Base-by-base conservation (phyloP, 805 yeast genomes). In the Candida michaelii region DNA sequence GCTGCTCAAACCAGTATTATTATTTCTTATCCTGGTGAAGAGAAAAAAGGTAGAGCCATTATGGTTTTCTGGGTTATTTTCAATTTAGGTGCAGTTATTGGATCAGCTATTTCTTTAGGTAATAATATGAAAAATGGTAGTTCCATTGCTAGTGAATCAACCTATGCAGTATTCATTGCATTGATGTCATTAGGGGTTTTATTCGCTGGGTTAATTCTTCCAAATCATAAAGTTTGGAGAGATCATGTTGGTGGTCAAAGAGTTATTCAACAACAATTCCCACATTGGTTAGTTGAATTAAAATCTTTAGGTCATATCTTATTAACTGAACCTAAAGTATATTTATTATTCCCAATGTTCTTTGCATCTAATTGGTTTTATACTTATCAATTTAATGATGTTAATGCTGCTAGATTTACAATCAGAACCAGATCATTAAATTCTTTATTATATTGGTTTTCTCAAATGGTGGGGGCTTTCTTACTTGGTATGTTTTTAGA, bases 331-430 rank as follows among this genome's bases (percentile, higher is more conserved):
- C 77, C 77, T 36, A 65, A 61, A 55, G 73, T 80, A 39, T 54
- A 72, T 36, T 57, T 74, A 18, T 52, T 79, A 56, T 74, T 81
- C 69, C 85, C 85, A 33, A 71, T 78, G 76, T 80, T 80, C 57
- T 74, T 77, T 50, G 71, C 82, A 21, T 77, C 85, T 27, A 80
- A 80, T 65, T 80, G 81, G 81, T 80, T 79, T 65, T 79, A 79
- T 67, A 76, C 84, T 35, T 80, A 80, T 59, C 83, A 80, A 60
- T 79, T 76, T 53, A 78, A 79, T 56, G 79, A 75, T 45, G 67
- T 73, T 59, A 80, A 80, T 55, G 76, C 74, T 30, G 76, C 74
- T 15, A 63, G 74, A 37, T 80, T 80, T 62, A 78, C 74, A 52
- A 59, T 79, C 45, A 70, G 84, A 58, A 77, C 85, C 15, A 70